Conservation (phyloP, 441 rosid genomes). For the Adansonia grandidieri region DNA sequence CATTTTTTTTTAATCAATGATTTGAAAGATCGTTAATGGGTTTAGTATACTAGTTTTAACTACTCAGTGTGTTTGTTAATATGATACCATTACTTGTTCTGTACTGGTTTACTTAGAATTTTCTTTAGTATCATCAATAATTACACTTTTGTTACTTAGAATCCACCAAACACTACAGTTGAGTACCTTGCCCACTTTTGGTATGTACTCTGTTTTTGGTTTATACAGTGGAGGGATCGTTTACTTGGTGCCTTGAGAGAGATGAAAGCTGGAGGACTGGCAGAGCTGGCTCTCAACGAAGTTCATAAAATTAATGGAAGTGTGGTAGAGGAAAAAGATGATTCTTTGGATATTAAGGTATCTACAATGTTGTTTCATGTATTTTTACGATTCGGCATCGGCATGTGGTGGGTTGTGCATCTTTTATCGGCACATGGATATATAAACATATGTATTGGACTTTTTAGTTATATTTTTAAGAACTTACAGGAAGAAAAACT, state of each 20-base stretch:
- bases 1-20: background rate
- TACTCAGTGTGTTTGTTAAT: background rate
- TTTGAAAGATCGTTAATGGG: background rate
- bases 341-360: slow-evolving; percentile 55
- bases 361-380: slow-evolving; percentile 34
- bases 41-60: background rate
- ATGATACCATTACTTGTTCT: background rate
- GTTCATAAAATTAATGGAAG: slow-evolving; percentile 57
- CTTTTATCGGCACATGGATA: slow-evolving; percentile 22
- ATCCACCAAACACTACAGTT: slow-evolving; percentile 9
- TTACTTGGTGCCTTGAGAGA: slow-evolving; percentile 72
- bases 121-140: background rate
- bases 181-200: slow-evolving; percentile 2
- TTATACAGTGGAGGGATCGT: slow-evolving; percentile 92
- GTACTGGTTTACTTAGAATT: background rate
- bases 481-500: slow-evolving; percentile 61
- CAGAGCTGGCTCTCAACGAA: slow-evolving; percentile 52
- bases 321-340: slow-evolving; percentile 52
- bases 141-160: background rate
- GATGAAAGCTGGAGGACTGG: slow-evolving; percentile 66
- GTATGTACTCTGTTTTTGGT: slow-evolving; percentile 28
- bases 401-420: slow-evolving; percentile 12
- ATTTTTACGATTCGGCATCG: slow-evolving; percentile 14
- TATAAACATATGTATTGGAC: slow-evolving; percentile 24
- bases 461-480: slow-evolving; percentile 34